A percentile compares a stretch with the other conserved stretches of the same genome.
Evolutionary conservation across 768 basidiomycete species (phyloP).

Genomic region (Tylopilus cervinicoccineus): DNA sequence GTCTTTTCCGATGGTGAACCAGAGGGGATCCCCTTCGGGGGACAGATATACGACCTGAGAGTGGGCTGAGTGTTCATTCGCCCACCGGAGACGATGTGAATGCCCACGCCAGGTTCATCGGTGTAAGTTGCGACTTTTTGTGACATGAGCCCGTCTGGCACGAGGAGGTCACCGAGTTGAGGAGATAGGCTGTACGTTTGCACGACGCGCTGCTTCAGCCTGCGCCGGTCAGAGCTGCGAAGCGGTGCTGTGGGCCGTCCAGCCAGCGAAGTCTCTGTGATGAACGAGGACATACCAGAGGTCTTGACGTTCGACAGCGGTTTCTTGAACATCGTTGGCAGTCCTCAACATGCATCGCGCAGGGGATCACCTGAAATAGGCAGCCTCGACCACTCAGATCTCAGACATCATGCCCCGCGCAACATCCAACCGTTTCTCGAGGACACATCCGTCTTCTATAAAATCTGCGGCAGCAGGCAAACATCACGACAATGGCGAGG

Average conservation of each 20-base stretch:
- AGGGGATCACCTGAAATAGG: no score
- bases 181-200: conserved; percentile 42
- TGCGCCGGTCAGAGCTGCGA: conserved; percentile 68
- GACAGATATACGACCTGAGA: conserved; percentile 60
- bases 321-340: conserved; percentile 70
- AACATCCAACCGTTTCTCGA: conserved; percentile 67
- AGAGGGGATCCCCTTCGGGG: conserved; percentile 66
- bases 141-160: conserved; percentile 69
- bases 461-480: conserved; percentile 36
- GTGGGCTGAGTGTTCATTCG: not conserved
- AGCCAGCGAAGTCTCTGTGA: not conserved
- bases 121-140: conserved; percentile 65
- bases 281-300: conserved; percentile 36
- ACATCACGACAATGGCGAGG: conserved; percentile 39
- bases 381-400: no score
- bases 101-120: conserved; percentile 58
- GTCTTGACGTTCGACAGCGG: conserved; percentile 66
- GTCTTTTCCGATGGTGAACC: conserved; percentile 72
- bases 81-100: not conserved
- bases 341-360: not conserved
- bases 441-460: conserved; percentile 61
- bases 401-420: conserved; percentile 69
- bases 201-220: conserved; percentile 59
- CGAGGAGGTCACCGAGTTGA: conserved; percentile 64
- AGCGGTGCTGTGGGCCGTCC: conserved; percentile 46